These are phyloP conservation scores for Thalia dealbata DNA, from an alignment of 176 grass and related monocot genomes.

Conservation along the genomic window DNA sequence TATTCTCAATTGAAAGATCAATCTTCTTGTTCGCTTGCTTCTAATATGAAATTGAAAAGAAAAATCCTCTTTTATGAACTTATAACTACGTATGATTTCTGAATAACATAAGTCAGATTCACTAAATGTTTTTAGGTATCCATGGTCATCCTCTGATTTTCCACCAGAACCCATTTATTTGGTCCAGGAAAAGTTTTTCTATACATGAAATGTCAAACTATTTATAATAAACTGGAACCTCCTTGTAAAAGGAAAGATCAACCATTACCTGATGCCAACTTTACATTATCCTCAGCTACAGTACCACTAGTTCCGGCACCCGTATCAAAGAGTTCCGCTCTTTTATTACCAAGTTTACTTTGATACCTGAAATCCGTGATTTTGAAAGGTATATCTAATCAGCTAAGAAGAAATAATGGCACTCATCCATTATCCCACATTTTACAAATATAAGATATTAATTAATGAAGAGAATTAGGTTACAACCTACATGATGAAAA, in stretches of 20 bases:
- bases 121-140: too few relatives aligned
- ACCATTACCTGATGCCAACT: conserved; percentile 22
- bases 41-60: too few relatives aligned
- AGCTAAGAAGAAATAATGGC: neutral
- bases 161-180: too few relatives aligned
- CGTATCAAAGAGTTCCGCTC: conserved; percentile 81
- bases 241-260: neutral
- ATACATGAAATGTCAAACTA: neutral
- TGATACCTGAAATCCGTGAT: conserved; percentile 58
- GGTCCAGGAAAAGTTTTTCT: neutral
- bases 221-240: neutral
- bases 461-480: too few relatives aligned
- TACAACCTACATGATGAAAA: too few relatives aligned
- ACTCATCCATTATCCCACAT: neutral
- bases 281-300: conserved; percentile 9
- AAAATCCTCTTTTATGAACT: too few relatives aligned
- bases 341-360: conserved; percentile 87
- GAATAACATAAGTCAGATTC: too few relatives aligned
- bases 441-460: neutral
- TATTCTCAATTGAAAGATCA: too few relatives aligned
- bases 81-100: too few relatives aligned
- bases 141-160: too few relatives aligned
- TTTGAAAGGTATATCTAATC: conserved; percentile 2
- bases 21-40: too few relatives aligned
- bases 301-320: conserved; percentile 36